A percentile compares a stretch with the other conserved stretches of the same genome.
These are phyloP conservation scores for Plectosphaerella plurivora DNA, from an alignment of 2,329 filamentous ascomycete species.

Conservation along the genomic window DNA sequence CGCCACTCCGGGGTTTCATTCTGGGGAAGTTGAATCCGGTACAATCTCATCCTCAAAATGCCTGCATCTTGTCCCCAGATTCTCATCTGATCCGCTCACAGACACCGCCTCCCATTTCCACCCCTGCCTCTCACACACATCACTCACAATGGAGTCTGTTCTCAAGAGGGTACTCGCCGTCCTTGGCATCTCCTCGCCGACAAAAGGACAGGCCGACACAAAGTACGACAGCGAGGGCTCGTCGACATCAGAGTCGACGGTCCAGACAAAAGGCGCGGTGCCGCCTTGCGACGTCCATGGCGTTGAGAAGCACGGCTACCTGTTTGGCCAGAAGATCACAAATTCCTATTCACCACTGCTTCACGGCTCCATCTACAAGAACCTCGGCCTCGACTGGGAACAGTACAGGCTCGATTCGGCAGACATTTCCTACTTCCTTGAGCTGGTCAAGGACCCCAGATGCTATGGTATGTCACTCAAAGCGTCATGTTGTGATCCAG, in stretches of 20 bases:
- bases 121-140: neutral
- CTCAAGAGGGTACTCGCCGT: neutral
- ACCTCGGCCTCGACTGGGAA: constrained; percentile 44
- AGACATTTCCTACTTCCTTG: constrained; percentile 42
- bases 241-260: neutral
- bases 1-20: no score
- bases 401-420: constrained; percentile 49
- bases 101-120: no score
- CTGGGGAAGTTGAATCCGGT: no score
- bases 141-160: neutral
- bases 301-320: constrained; percentile 44
- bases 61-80: no score
- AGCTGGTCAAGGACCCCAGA: constrained; percentile 48
- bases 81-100: no score
- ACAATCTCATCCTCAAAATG: no score
- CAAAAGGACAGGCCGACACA: neutral
- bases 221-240: neutral
- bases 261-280: neutral
- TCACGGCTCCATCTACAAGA: constrained; percentile 48
- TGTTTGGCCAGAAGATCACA: constrained; percentile 53
- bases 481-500: constrained; percentile 30
- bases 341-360: constrained; percentile 52
- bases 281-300: neutral
- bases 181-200: neutral
- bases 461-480: constrained; percentile 51